These are phyloP conservation scores for Metahyphopichia silvanorum DNA, from an alignment of 805 yeast species.

Conservation along the genomic window DNA sequence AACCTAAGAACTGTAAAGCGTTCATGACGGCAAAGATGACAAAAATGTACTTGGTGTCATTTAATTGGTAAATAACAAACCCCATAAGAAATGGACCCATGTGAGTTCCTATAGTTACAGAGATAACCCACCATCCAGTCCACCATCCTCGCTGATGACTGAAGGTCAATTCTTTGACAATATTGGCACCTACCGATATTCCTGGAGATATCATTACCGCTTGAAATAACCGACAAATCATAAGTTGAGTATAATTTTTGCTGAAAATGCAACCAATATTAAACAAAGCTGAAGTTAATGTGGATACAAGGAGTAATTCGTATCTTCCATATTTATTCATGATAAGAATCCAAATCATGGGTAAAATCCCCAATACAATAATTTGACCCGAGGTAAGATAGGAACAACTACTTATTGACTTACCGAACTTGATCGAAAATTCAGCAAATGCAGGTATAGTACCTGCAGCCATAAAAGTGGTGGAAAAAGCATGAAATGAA, in stretches of 20 bases:
- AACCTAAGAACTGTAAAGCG: slow-evolving; percentile 8
- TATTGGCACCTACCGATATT: slow-evolving; percentile 12
- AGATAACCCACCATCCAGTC: slow-evolving; percentile 13
- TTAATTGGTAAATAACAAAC: slow-evolving; percentile 7
- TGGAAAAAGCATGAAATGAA: slow-evolving; percentile 12
- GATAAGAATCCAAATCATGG: slow-evolving; percentile 13
- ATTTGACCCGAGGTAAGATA: slow-evolving; percentile 13
- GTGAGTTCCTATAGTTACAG: slow-evolving; percentile 12
- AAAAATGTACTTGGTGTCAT: slow-evolving; percentile 9
- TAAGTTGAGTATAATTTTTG: slow-evolving; percentile 7
- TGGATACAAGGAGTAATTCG: slow-evolving; percentile 7
- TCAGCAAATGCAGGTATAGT: slow-evolving; percentile 12
- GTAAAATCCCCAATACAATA: slow-evolving; percentile 10
- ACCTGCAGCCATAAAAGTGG: slow-evolving; percentile 17
- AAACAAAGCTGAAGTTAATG: slow-evolving; percentile 8
- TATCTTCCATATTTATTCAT: slow-evolving; percentile 13
- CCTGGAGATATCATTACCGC: slow-evolving; percentile 14
- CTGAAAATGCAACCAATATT: slow-evolving; percentile 11
- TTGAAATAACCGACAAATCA: slow-evolving; percentile 10
- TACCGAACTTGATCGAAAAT: slow-evolving; percentile 7
- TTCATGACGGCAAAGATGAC: slow-evolving; percentile 12
- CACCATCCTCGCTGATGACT: slow-evolving; percentile 13
- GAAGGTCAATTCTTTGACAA: slow-evolving; percentile 12
- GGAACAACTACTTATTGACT: slow-evolving; percentile 7
- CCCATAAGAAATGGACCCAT: slow-evolving; percentile 16